Base-by-base conservation (phyloP, 1,284 basidiomycete species). In the Austropuccinia psidii region DNA sequence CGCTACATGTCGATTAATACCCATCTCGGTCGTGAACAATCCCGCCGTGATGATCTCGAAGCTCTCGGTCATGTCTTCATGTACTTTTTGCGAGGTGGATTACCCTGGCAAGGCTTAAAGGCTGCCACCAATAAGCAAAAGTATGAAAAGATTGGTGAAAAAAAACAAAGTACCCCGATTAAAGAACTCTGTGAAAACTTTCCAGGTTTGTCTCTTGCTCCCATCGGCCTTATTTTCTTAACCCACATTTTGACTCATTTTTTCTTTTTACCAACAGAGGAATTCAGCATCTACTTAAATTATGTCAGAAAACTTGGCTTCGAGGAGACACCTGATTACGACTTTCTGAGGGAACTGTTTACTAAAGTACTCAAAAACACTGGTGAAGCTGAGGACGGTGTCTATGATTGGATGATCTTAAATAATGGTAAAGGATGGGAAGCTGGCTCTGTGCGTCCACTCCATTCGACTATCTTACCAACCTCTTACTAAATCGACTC, bases 1-100 rank as follows among this genome's bases (percentile, higher is more conserved):
- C 87, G 93, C 57, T 97, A 97, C 85, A 96, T 96, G 92, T 90
- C 88, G 79, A 96, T 97, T 83, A 97, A 97, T 82, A 96, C 93
- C 60, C 93, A 97, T 84, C 81, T 97, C 74, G 93, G 93, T 74
- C 85, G 92, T 83, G 93, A 97, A 83, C 93, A 97, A 85, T 94
- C 92, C 39, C 86, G 93, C 74, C 85, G 93, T 80, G 93, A 97
- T 81, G 93, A 97, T 82, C 84, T 97, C 62, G 93, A 97, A 83
- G 90, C 93, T 2, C 85, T 97, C 6, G 93, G 93, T 5, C 93
- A 97, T 83, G 93, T 97, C 76, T 96, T 97, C 83, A 93, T 97
- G 89, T 97, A 97, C 84, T 96, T 97, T 83, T 82, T 96, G 61
- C 87, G 93, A 68, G 93, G 93, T 39, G 81, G 91, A 75, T 82